Conservation (phyloP, 1,139 yeast genomes). For the Pichia sp. region DNA sequence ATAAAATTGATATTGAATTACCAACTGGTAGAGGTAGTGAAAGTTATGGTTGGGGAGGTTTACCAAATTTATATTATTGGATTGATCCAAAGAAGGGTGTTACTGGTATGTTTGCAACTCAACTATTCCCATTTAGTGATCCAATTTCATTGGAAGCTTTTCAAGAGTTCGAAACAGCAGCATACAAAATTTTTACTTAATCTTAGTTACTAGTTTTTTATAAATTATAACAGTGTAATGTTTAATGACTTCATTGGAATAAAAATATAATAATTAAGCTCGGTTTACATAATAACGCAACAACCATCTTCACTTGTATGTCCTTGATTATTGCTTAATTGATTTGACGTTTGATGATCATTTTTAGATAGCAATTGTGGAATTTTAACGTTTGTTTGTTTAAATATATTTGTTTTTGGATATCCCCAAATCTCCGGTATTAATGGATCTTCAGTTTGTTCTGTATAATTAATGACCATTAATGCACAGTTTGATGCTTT, state of each 20-base stretch:
- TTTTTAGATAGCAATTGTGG: too few relatives aligned
- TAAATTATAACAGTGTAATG: too few relatives aligned
- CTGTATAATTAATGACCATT: constrained; percentile 38
- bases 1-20: constrained; percentile 5
- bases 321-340: too few relatives aligned
- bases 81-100: constrained; percentile 10
- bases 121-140: constrained; percentile 12
- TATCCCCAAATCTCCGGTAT: constrained; percentile 41
- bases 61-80: constrained; percentile 13
- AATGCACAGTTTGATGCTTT: constrained; percentile 65
- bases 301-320: too few relatives aligned
- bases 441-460: constrained; percentile 42
- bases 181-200: too few relatives aligned
- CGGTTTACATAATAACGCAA: too few relatives aligned
- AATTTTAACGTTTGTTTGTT: constrained; percentile 26
- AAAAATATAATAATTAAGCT: too few relatives aligned
- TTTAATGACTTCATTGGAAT: too few relatives aligned
- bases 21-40: constrained; percentile 9
- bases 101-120: constrained; percentile 12
- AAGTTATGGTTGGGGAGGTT: constrained; percentile 9
- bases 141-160: not conserved
- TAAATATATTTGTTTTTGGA: constrained; percentile 33
- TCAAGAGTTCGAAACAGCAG: constrained; percentile 8
- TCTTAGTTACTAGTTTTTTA: too few relatives aligned
- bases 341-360: too few relatives aligned